A percentile compares a stretch with the other conserved stretches of the same genome.
Evolutionary conservation across 2,329 filamentous ascomycete genomes (phyloP).

Genomic region (Helminthosporium solani): DNA sequence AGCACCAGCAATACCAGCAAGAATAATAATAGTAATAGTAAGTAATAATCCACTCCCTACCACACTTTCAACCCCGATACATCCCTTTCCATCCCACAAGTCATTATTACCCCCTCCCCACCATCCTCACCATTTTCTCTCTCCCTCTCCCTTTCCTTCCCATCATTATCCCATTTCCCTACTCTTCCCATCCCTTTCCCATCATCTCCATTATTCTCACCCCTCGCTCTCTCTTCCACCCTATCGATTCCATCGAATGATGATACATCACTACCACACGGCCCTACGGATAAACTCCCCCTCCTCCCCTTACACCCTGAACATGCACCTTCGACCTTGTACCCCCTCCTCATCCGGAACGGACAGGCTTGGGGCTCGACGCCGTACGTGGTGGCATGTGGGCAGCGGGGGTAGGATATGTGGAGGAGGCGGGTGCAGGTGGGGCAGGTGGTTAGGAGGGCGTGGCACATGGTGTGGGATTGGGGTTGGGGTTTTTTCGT

Average conservation of each 20-base stretch:
- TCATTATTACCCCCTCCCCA: no score
- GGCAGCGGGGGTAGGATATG: conserved; percentile 23
- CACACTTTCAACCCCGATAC: no score
- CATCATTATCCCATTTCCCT: no score
- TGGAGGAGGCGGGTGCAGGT: conserved; percentile 15
- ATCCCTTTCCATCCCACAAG: no score
- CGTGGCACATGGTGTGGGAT: conserved; percentile 26
- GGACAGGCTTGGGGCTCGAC: conserved; percentile 24
- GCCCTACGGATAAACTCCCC: conserved; percentile 20
- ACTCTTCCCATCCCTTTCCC: no score
- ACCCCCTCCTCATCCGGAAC: conserved; percentile 22
- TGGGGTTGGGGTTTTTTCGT: no score
- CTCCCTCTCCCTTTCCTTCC: no score
- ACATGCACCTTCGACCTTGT: conserved; percentile 7
- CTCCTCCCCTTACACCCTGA: conserved; percentile 12
- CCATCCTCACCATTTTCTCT: no score
- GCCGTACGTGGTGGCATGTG: conserved; percentile 19
- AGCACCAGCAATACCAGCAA: no score
- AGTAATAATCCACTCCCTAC: no score
- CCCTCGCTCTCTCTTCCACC: background rate
- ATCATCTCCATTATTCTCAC: no score
- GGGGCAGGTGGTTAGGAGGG: conserved; percentile 21
- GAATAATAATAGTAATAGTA: no score
- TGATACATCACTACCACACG: background rate
- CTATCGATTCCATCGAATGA: background rate